Base-by-base conservation (phyloP, 2,329 filamentous ascomycete species). In the Aspergillus novoparasiticus region DNA sequence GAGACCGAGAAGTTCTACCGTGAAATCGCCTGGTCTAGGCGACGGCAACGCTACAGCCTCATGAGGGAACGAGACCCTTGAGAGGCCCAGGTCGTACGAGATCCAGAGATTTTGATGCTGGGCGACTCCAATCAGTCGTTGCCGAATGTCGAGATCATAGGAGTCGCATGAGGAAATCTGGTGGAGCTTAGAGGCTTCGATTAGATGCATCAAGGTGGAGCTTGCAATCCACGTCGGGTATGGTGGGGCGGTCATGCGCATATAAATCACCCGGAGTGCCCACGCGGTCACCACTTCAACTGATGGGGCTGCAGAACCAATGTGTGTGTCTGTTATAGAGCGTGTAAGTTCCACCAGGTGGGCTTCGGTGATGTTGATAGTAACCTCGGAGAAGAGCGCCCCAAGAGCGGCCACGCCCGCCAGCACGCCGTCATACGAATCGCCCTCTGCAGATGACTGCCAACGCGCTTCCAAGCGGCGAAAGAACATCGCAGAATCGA, bases 91-190 rank as follows among this genome's bases (percentile, higher is more conserved):
- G 61, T 87, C 85, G 65, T 85, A 87, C 0, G 84, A 86, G 14
- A 82, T 82, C 85, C 85, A 87, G 4, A 82, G 81, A 66, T 87
- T 86, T 8, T 86, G 75, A 65, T 87, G 85, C n/a, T 84, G 81
- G 0, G 85, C 81, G 1, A 87, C 76, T 34, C 83, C 79, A 59
- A 85, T 68, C 1, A 85, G 66, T 6, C 83, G 70, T 39, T 78
- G 74, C 6, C 76, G 73, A 2, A 76, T 70, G 14, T 84, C 81
- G 14, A 67, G 59, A 34, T 76, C 69, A 19, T 60, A 60, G 4
- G 61, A n/a, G 1, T 54, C 2, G 62, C 43, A 12, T 53, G 56
- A 26, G 53, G 50, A 21, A 5, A 2, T 19, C 3, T 67, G 68
- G 28, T 76, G 69, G 8, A 77, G 66, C 1, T 67, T 71, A 2